phyloP scores from a whole-genome alignment of 2,329 filamentous ascomycete genomes.

The Dendrostoma leiphaemia region DNA sequence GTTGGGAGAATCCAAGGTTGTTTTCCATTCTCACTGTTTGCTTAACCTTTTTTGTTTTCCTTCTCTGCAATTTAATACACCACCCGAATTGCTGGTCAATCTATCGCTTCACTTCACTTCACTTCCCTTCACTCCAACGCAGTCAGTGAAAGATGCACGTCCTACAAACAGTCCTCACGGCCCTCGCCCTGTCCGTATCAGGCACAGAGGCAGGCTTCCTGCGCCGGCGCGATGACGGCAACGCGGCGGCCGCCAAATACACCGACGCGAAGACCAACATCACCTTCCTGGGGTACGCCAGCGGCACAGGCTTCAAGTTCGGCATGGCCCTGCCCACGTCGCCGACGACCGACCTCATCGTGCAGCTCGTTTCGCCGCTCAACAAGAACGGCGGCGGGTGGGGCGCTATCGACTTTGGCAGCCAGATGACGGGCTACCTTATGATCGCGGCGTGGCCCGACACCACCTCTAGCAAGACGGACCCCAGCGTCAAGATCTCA shows the following conservation, averaged over 20 bases:
- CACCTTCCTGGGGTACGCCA: constrained; percentile 17
- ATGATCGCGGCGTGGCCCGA: constrained; percentile 50
- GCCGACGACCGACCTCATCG: constrained; percentile 16
- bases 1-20: not conserved
- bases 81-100: not conserved
- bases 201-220: constrained; percentile 3
- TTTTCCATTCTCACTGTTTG: not conserved
- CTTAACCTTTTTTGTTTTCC: not conserved
- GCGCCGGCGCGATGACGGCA: constrained; percentile 4
- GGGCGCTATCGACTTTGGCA: constrained; percentile 18
- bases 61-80: not conserved
- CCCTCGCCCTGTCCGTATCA: constrained; percentile 7
- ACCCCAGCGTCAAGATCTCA: constrained; percentile 34
- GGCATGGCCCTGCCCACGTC: constrained; percentile 18
- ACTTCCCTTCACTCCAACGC: not conserved
- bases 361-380: constrained; percentile 18
- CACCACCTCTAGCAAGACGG: constrained; percentile 25
- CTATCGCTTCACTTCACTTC: not conserved
- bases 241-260: constrained; percentile 8
- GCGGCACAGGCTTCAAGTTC: constrained; percentile 12
- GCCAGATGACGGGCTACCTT: constrained; percentile 27
- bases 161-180: not conserved
- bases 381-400: constrained; percentile 16
- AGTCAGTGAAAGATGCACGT: constrained; percentile 6
- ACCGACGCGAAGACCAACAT: constrained; percentile 16